Percentiles rank a stretch among this genome's conserved stretches.
Conservation (phyloP, 139 green algal genomes). For the Medakamo hakoo region DNA sequence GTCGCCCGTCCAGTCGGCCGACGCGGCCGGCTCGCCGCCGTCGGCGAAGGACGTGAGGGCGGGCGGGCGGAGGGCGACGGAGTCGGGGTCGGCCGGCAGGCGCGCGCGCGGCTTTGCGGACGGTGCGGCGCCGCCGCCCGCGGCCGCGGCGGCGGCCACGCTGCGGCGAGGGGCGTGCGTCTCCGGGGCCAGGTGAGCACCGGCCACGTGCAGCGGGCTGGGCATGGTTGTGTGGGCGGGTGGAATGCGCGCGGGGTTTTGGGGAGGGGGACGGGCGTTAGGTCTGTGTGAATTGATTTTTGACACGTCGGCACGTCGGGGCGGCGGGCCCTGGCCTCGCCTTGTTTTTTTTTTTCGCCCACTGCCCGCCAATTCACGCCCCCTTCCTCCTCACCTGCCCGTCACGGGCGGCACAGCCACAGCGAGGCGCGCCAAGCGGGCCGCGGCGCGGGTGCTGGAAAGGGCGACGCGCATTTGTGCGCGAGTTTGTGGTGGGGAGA, state of each 20-base stretch:
- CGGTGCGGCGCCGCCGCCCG: too few relatives aligned
- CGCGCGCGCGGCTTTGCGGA: not conserved
- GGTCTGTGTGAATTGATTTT: not conserved
- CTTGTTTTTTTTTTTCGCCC: not conserved
- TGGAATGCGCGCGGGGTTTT: not conserved
- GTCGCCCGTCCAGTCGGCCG: slow-evolving; percentile 30
- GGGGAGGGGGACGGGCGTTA: not conserved
- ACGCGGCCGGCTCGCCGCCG: too few relatives aligned
- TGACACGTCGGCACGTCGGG: not conserved
- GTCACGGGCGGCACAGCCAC: not conserved
- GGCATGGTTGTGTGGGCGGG: not conserved
- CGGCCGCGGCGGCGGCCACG: too few relatives aligned
- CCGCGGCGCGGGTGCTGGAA: too few relatives aligned
- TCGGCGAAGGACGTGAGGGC: not conserved
- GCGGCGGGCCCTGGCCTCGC: not conserved
- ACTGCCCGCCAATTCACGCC: not conserved
- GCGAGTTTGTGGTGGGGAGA: not conserved
- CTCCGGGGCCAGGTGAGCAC: too few relatives aligned
- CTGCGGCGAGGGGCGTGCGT: too few relatives aligned
- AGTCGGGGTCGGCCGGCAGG: not conserved
- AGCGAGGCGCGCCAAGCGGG: not conserved
- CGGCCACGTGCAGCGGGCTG: not conserved
- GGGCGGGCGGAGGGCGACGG: not conserved
- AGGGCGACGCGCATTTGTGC: not conserved
- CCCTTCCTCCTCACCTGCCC: too few relatives aligned